Evolutionary conservation across 441 rosid species (phyloP), one percentile per base, ranked within the genome.

Genomic region (Pelargonium cotyledonis): DNA sequence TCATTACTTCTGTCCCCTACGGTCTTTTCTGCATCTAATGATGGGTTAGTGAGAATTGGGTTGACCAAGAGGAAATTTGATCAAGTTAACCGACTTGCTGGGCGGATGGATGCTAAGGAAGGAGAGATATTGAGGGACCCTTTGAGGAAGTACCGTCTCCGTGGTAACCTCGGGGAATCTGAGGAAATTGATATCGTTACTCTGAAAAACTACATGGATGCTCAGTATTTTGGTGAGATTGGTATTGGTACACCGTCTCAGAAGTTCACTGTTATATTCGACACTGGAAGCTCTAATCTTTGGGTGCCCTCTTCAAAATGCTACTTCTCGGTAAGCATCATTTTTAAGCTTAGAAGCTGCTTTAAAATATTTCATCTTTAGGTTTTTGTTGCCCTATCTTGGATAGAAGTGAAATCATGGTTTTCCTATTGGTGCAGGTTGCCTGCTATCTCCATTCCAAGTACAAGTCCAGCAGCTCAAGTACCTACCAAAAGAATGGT

Each of bases 221-320:
- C 55, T 49, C 55, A 49, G 15, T 49, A 38, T 74, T 83, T 73
- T 66, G 97, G 93, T 79, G 93, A 82, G 74, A 82, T 89, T 40
- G 87, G 88, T 68, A 57, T 88, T 46, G 90, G 92, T 51, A 81
- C 88, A 29, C 92, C 92, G 61, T 78, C 87, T 44, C 90, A 88
- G 64, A 88, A 76, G 67, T 88, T 88, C 77, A 83, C 87, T 26
- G 92, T 84, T 21, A 77, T 88, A 76, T 88, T 88, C 77, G 88
- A 88, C 73, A 88, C 90, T 0, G 90, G 92, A 62, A 88, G 92
- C 72, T 84, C 92, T 23, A 88, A 88, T 72, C 86, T 88, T n/a
- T 88, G 92, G 90, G 83, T 88, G 19, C 90, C 92, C 63, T 88
- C 92, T 26, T 19, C 77, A 6, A 81, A 85, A 75, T 88, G 92